Evolutionary conservation across 495 filamentous ascomycete species (phyloP).

Genomic region (Neurospora sp.): DNA sequence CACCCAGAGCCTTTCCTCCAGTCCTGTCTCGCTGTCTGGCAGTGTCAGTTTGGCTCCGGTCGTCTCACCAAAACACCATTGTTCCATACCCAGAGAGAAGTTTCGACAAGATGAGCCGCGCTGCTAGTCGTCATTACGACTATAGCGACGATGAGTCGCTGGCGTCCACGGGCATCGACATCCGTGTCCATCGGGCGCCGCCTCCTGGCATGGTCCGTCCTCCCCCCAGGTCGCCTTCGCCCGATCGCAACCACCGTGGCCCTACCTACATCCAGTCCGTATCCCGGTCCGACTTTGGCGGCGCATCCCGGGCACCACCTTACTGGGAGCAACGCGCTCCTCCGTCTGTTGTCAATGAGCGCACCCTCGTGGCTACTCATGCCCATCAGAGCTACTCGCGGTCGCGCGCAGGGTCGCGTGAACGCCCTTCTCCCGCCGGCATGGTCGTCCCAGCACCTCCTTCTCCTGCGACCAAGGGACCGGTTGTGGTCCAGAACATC

Average conservation of each 20-base stretch:
- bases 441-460: slow-evolving; percentile 6
- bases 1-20: not conserved
- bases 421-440: slow-evolving; percentile 24
- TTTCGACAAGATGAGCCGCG: not conserved
- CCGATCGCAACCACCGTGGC: slow-evolving; percentile 11
- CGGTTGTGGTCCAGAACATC: slow-evolving; percentile 43
- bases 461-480: slow-evolving; percentile 7
- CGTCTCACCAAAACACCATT: not conserved
- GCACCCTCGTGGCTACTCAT: slow-evolving; percentile 27
- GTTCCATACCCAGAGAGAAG: not conserved
- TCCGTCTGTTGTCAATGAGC: slow-evolving; percentile 10
- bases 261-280: slow-evolving; percentile 31
- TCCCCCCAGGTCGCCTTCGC: slow-evolving; percentile 5
- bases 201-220: slow-evolving; percentile 19
- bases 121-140: slow-evolving; percentile 10
- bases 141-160: slow-evolving; percentile 22
- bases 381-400: slow-evolving; percentile 17
- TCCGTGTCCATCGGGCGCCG: slow-evolving; percentile 26
- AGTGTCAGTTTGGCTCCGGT: not conserved
- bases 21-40: not conserved
- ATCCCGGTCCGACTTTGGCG: slow-evolving; percentile 2
- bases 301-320: slow-evolving; percentile 6
- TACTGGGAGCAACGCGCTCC: slow-evolving; percentile 9
- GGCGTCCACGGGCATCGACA: slow-evolving; percentile 22
- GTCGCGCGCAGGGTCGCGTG: slow-evolving; percentile 34